Evolutionary conservation across 176 grass and related monocot species (phyloP), one percentile per base, ranked within the genome.

Genomic region (Paspalum vaginatum): DNA sequence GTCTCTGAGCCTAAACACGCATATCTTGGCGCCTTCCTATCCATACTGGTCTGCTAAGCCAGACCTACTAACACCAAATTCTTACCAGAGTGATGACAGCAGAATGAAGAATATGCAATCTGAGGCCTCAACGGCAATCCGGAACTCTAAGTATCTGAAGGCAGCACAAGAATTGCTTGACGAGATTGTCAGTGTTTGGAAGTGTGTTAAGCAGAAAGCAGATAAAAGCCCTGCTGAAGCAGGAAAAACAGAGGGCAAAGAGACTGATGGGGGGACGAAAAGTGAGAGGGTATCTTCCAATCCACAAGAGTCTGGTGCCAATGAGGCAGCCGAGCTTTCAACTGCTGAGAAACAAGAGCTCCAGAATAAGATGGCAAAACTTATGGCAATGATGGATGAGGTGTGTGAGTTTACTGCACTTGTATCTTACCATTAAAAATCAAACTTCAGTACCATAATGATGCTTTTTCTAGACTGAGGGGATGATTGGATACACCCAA

Each of bases 381-480:
- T 99, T 43, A 79, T 99, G 62, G 79, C 82, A 5, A 99, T 99
- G 97, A 76, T 96, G 57, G 93, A 96, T 93, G 93, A 99, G 97
- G 97, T 99, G 24, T 47, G 70, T 50, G 57, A 58, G 10, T 89
- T 73, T 62, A 61, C 69, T 68, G 12, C 45, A 69, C 51, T 81
- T 64, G 32, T 47, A 69, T 21, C 66, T 68, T 64, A 62, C 52
- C n/a, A 24, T 75, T 59, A 65, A 76, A 79, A 41, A 66, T 63
- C 11, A 65, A 72, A 78, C 47, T 15, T 66, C 75, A 83, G 21
- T 70, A 37, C 55, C 53, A 55, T 12, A 42, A 20, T 0, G 16
- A 57, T 68, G 53, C 11, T 64, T 62, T 68, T 46, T 14, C 22
- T 84, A 76, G 45, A 26, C 47, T 79, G 62, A n/a, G n/a, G n/a